Percentiles rank a stretch among this genome's conserved stretches.
Evolutionary conservation across 345 rosid genomes (phyloP).

Genomic region (Hypericum perforatum): DNA sequence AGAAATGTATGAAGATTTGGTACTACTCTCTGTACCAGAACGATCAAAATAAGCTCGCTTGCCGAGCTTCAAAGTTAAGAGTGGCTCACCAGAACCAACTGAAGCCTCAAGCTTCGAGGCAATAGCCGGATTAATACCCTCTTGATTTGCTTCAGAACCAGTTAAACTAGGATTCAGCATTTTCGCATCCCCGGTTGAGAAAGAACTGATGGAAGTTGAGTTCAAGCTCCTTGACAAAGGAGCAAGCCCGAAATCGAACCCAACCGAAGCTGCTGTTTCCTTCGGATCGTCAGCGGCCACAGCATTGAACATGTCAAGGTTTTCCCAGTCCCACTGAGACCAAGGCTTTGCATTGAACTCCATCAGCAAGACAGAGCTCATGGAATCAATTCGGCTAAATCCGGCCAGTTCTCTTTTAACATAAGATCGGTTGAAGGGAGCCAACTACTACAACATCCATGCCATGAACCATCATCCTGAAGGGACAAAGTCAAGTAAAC

Average conservation of each 20-base stretch:
- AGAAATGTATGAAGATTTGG: constrained; percentile 34
- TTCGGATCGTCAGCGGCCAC: constrained; percentile 43
- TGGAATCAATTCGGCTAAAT: not conserved
- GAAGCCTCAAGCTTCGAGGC: constrained; percentile 50
- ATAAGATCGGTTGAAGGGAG: no score
- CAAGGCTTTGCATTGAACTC: constrained; percentile 73
- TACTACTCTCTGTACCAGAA: constrained; percentile 37
- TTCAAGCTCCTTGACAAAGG: constrained; percentile 60
- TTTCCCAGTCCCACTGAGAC: constrained; percentile 82
- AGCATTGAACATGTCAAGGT: constrained; percentile 40
- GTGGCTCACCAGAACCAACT: constrained; percentile 61
- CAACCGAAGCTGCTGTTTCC: constrained; percentile 40
- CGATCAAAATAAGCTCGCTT: constrained; percentile 63
- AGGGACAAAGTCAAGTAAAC: no score
- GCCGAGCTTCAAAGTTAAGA: constrained; percentile 75
- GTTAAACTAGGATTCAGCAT: constrained; percentile 30
- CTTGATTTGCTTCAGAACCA: constrained; percentile 35
- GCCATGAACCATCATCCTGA: no score
- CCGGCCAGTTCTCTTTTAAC: no score
- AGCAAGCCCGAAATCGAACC: constrained; percentile 63
- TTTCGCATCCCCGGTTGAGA: constrained; percentile 43
- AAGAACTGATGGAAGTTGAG: constrained; percentile 61
- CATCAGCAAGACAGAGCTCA: constrained; percentile 20
- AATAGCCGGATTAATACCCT: constrained; percentile 21
- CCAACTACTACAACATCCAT: no score